Conservation (phyloP, 164 flowering plant genomes). For the Tetrastigma voinierianum region DNA sequence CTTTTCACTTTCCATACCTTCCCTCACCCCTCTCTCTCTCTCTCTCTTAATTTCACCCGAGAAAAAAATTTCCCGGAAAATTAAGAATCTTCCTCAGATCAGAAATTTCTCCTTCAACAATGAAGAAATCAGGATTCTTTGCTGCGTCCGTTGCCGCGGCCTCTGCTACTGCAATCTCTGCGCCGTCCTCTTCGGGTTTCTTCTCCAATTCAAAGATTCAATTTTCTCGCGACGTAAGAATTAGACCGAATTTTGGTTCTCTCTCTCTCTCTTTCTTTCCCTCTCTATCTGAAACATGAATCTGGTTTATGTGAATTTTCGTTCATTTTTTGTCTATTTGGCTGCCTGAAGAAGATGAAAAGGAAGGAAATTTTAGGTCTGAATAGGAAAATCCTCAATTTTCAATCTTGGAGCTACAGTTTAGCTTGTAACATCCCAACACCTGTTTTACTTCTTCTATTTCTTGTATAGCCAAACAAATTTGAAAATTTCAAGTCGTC, state of each 20-base stretch:
- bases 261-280: not conserved
- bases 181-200: constrained; percentile 17
- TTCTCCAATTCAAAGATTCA: constrained; percentile 16
- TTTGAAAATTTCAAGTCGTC: no score
- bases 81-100: not conserved
- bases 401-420: no score
- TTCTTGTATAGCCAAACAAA: no score
- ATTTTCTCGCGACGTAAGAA: constrained; percentile 24
- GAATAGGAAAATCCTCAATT: no score
- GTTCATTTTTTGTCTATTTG: constrained; percentile 1
- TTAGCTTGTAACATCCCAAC: no score
- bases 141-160: constrained; percentile 46
- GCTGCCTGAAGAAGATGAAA: not conserved
- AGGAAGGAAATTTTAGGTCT: not conserved
- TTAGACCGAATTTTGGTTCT: not conserved
- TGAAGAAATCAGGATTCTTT: constrained; percentile 40
- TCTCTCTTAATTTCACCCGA: constrained; percentile 4
- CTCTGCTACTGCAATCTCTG: constrained; percentile 36
- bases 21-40: constrained; percentile 1
- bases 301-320: not conserved
- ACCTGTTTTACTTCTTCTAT: no score
- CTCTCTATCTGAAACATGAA: not conserved
- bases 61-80: not conserved
- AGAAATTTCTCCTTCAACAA: constrained; percentile 5
- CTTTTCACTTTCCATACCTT: not conserved